Evolutionary conservation across 345 rosid genomes (phyloP), one percentile per base, ranked within the genome.

Genomic region (Linum trigynum): DNA sequence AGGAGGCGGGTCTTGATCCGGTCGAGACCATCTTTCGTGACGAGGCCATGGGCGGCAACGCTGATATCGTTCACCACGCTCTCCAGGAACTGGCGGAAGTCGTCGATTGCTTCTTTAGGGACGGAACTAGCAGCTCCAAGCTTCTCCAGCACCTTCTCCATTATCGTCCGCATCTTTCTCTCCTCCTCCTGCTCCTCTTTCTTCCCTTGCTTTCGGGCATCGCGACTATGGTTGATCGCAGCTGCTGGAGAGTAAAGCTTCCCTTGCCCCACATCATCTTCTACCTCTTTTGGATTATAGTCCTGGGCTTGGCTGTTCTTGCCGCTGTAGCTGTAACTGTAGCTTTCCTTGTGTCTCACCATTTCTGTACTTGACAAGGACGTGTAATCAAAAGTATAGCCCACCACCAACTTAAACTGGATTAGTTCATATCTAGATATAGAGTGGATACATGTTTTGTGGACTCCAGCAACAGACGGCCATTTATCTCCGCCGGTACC

Each of bases 111-210:
- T 55, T 81, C 83, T 1, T 70, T 63, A 0, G 82, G 87, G 32
- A 81, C 82, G 15, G 82, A 17, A 23, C 32, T 23, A 50, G 87
- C 82, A 10, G 80, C 78, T 0, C 69, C 73, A 43, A 83, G 67
- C 65, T 83, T 83, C 69, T 71, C 83, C 61, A 81, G 37, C 1
- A 81, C 80, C 74, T 51, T 71, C 50, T 81, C 87, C 65, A 81
- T 83, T 4, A 83, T 75, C 56, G 79, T 0, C n/a, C 79, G 72
- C 57, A 63, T 58, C 39, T 51, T 65, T 72, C 61, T 55, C 55
- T 11, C 55, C 61, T 11, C 55, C 61, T 5, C 32, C 64, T 8
- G 5, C 57, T 57, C 32, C 40, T 37, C 23, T 1, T 55, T 6
- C 32, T 50, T 3, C 32, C 9, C 4, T 43, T 12, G 35, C 32